These are phyloP conservation scores for Sporothrix schenckii DNA, from an alignment of 2,329 filamentous ascomycete species.

Conservation along the genomic window DNA sequence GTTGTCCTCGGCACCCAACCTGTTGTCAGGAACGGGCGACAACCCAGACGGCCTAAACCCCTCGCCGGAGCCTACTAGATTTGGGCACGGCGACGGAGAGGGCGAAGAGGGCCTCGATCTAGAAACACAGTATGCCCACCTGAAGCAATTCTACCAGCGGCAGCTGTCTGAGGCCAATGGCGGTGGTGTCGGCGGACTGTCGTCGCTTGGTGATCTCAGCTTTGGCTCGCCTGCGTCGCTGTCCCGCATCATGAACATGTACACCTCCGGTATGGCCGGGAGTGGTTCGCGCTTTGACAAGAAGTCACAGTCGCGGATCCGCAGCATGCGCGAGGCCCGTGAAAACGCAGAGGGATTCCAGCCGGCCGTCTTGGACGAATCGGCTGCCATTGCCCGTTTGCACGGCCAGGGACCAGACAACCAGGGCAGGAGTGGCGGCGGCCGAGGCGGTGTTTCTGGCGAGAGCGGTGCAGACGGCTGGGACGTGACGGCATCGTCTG, in stretches of 20 bases:
- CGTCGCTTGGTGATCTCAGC: conserved; percentile 55
- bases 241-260: conserved; percentile 88
- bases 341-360: conserved; percentile 71
- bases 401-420: conserved; percentile 39
- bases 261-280: conserved; percentile 54
- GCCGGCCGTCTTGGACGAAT: conserved; percentile 64
- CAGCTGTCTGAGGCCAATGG: conserved; percentile 68
- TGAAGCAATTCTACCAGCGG: conserved; percentile 79
- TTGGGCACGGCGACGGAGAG: conserved; percentile 38
- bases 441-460: not conserved
- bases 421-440: not conserved
- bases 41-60: not conserved
- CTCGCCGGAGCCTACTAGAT: not conserved
- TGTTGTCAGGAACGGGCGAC: not conserved
- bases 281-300: conserved; percentile 63
- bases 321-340: conserved; percentile 79
- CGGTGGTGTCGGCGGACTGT: conserved; percentile 54
- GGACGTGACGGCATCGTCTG: conserved; percentile 59
- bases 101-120: conserved; percentile 56
- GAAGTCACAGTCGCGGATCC: conserved; percentile 67
- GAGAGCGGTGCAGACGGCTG: conserved; percentile 54
- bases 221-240: conserved; percentile 78
- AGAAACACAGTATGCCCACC: conserved; percentile 71
- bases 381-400: conserved; percentile 62
- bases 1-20: conserved; percentile 10